These are phyloP conservation scores for Pseudogymnoascus sp. DNA, from an alignment of 2,329 filamentous ascomycete species.

Conservation along the genomic window DNA sequence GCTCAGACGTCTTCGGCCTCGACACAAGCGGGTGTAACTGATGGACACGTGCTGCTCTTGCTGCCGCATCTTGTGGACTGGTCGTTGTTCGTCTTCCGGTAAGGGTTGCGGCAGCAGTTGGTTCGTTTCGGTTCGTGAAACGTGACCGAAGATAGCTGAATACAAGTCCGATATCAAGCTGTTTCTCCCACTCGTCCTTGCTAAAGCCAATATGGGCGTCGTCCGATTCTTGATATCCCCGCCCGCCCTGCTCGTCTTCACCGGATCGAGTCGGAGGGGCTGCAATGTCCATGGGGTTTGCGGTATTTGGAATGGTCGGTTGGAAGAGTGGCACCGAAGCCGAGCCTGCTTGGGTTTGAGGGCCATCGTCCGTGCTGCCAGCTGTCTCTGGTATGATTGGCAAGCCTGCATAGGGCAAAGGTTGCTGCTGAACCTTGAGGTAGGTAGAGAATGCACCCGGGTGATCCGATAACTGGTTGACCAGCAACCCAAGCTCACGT, in stretches of 20 bases:
- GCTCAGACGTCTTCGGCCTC: slow-evolving; percentile 38
- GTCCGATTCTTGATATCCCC: slow-evolving; percentile 9
- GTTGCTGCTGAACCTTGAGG: slow-evolving; percentile 52
- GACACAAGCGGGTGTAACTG: slow-evolving; percentile 83
- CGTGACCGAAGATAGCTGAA: slow-evolving; percentile 78
- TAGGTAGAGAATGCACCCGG: slow-evolving; percentile 87
- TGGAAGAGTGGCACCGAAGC: slow-evolving; percentile 21
- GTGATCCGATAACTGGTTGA: slow-evolving; percentile 76
- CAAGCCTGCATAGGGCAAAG: slow-evolving; percentile 72
- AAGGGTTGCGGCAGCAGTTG: slow-evolving; percentile 31
- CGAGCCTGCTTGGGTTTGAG: slow-evolving; percentile 7
- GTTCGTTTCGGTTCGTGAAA: slow-evolving; percentile 49
- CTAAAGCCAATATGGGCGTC: slow-evolving; percentile 12
- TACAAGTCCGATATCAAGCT: slow-evolving; percentile 83
- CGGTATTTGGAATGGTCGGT: slow-evolving; percentile 18
- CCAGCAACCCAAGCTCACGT: slow-evolving; percentile 73
- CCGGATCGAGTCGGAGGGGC: background rate
- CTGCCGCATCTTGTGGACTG: slow-evolving; percentile 57
- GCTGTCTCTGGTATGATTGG: slow-evolving; percentile 52
- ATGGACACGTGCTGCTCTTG: slow-evolving; percentile 74
- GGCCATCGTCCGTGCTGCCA: slow-evolving; percentile 26
- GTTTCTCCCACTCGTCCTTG: slow-evolving; percentile 69
- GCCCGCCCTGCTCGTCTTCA: background rate
- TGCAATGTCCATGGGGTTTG: background rate
- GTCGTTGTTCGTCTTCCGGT: slow-evolving; percentile 34